phyloP scores from a whole-genome alignment of 805 yeast genomes.

The Cyberlindnera maritima region DNA sequence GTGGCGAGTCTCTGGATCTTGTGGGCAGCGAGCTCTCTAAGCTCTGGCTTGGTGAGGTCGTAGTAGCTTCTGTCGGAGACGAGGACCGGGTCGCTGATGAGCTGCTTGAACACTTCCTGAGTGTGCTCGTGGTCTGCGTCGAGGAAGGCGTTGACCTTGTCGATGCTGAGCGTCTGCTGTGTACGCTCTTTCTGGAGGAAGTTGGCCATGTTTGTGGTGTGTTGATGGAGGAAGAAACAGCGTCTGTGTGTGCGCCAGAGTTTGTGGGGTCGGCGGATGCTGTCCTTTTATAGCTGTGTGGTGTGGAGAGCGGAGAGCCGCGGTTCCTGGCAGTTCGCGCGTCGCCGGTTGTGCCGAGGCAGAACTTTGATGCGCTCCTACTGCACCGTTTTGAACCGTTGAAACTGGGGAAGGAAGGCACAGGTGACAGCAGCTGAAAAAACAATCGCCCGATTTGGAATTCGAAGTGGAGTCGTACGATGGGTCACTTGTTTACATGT shows the following conservation, averaged over 20 bases:
- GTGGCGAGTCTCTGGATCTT: slow-evolving; percentile 60
- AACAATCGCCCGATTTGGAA: neutral
- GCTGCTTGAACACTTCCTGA: slow-evolving; percentile 50
- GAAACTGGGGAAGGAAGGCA: too few relatives aligned
- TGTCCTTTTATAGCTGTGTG: too few relatives aligned
- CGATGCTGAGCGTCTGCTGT: slow-evolving; percentile 38
- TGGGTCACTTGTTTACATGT: too few relatives aligned
- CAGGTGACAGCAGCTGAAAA: neutral
- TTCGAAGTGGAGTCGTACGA: too few relatives aligned
- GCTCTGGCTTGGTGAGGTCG: slow-evolving; percentile 52
- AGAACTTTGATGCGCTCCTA: too few relatives aligned
- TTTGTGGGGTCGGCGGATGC: too few relatives aligned
- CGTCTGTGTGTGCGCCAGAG: too few relatives aligned
- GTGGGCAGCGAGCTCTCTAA: slow-evolving; percentile 56
- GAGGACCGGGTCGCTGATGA: slow-evolving; percentile 67
- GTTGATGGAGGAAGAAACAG: too few relatives aligned
- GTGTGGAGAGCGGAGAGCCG: neutral
- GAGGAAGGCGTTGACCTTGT: slow-evolving; percentile 52
- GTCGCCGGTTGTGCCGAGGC: neutral
- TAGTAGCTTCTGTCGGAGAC: slow-evolving; percentile 52
- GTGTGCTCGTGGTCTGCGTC: slow-evolving; percentile 49
- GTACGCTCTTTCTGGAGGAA: slow-evolving; percentile 43
- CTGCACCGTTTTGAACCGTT: too few relatives aligned
- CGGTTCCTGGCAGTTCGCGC: neutral
- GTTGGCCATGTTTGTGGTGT: slow-evolving; percentile 9